Percentiles rank a stretch among this genome's conserved stretches.
Conservation (phyloP, 768 basidiomycete genomes). For the Exsudoporus frostii region DNA sequence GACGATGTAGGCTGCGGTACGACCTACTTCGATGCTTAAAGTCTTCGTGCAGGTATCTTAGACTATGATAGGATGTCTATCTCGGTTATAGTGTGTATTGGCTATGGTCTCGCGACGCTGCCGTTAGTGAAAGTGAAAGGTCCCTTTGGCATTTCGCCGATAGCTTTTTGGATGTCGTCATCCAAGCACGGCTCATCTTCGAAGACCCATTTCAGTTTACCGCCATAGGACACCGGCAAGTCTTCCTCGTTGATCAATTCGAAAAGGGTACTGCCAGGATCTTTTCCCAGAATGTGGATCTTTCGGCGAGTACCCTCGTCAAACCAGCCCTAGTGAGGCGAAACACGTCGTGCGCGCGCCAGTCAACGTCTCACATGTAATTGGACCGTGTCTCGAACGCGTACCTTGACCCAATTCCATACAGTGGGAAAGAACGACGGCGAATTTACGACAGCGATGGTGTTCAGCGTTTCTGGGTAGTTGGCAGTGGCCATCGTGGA, state of each 20-base stretch:
- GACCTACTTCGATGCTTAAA: neutral
- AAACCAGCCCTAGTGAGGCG: constrained; percentile 59
- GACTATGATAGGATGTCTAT: neutral
- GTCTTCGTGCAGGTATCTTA: no score
- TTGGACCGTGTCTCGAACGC: neutral
- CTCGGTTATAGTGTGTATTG: no score
- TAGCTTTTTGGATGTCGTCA: constrained; percentile 41
- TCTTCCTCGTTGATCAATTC: constrained; percentile 46
- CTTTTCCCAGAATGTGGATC: constrained; percentile 68
- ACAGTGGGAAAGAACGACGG: constrained; percentile 81
- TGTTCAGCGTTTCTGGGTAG: constrained; percentile 75
- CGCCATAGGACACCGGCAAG: constrained; percentile 73
- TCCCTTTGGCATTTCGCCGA: constrained; percentile 55
- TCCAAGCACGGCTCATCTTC: constrained; percentile 68
- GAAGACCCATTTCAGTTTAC: constrained; percentile 67
- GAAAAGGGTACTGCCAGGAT: constrained; percentile 50
- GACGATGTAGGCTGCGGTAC: neutral
- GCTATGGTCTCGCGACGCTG: constrained; percentile 28
- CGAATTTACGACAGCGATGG: constrained; percentile 71
- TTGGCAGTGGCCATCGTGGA: constrained; percentile 72
- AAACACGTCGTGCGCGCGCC: neutral
- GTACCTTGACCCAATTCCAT: constrained; percentile 81
- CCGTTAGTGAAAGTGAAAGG: constrained; percentile 51
- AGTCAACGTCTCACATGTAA: neutral
- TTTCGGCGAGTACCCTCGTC: constrained; percentile 77